phyloP scores from a whole-genome alignment of 768 basidiomycete species.

The Suillus subalutaceus region DNA sequence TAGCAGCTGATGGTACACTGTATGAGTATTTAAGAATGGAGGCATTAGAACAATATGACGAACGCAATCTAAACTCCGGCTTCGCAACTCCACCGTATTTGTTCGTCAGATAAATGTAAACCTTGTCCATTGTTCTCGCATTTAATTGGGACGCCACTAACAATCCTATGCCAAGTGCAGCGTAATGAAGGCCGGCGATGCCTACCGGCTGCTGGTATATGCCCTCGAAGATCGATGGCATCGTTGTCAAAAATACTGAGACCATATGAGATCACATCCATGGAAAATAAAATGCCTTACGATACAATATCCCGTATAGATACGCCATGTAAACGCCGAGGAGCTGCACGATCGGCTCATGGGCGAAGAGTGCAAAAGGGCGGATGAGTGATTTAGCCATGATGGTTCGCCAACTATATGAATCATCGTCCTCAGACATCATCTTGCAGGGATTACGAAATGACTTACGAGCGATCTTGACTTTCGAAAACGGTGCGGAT shows the following conservation, averaged over 20 bases:
- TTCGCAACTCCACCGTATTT: conserved; percentile 56
- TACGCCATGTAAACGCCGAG: conserved; percentile 72
- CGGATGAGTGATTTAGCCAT: conserved; percentile 57
- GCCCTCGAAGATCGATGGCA: conserved; percentile 58
- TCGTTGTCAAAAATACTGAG: conserved; percentile 67
- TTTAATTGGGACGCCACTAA: conserved; percentile 53
- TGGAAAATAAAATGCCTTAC: conserved; percentile 36
- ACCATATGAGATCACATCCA: not conserved
- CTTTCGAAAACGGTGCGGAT: conserved; percentile 54
- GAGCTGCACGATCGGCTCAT: conserved; percentile 66
- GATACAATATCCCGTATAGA: conserved; percentile 63
- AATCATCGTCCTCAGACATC: not conserved
- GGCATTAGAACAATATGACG: conserved; percentile 14
- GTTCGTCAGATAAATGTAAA: conserved; percentile 53
- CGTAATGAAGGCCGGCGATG: conserved; percentile 39
- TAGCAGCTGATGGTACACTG: conserved; percentile 45
- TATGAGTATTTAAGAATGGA: conserved; percentile 11
- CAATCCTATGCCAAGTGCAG: conserved; percentile 71
- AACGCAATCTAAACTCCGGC: conserved; percentile 58
- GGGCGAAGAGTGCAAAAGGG: conserved; percentile 63
- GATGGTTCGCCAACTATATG: conserved; percentile 52
- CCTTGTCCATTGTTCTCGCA: conserved; percentile 55
- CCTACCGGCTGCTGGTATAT: conserved; percentile 51
- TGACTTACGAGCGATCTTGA: conserved; percentile 46
- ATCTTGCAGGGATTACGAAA: not conserved